Base-by-base conservation (phyloP, 768 basidiomycete genomes). In the Pulveroboletus sp. region DNA sequence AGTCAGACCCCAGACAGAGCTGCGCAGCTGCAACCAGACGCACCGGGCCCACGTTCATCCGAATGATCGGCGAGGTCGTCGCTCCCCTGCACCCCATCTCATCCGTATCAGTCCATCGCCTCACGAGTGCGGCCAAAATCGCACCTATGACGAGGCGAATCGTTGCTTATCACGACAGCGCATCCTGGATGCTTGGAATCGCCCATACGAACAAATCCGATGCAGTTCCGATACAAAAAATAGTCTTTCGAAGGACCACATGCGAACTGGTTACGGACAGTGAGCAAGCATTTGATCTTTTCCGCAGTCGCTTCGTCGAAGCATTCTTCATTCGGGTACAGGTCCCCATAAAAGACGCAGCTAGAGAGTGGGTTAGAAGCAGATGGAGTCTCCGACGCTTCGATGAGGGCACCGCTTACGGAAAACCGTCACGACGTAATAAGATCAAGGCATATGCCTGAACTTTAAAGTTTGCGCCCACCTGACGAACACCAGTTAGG, bases 301-400 rank as follows among this genome's bases (percentile, higher is more conserved):
- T 61, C 63, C 8, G 84, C 75, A 8, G 76, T 73, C 14, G 64
- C 62, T 52, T 75, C 75, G 54, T 83, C 74, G 60, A 81, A 87
- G 53, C 83, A 82, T 64, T 86, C 85, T 37, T 68, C 57, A 57
- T 88, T 86, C 0, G 82, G 85, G 58, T 88, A 89, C 14, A 91
- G 60, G 64, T 92, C 89, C 6, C 88, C 89, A 54, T 90, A 91
- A 65, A 91, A 93, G n/a, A 90, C 81, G 57, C 89, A 93, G 36
- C 89, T 92, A 46, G 28, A 50, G 43, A 32, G 1, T 24, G 30
- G 1, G 15, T 50, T 4, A 39, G 7, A 37, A 26, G 26, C 28
- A 32, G 39, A 35, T 30, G n/a, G 18, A 38, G 28, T 42, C 26
- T 38, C 32, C 36, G 18, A 28, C 39, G 37, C 41, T 49, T 50